Evolutionary conservation across 768 basidiomycete species (phyloP).

Genomic region (Cyclocybe cylindracea): DNA sequence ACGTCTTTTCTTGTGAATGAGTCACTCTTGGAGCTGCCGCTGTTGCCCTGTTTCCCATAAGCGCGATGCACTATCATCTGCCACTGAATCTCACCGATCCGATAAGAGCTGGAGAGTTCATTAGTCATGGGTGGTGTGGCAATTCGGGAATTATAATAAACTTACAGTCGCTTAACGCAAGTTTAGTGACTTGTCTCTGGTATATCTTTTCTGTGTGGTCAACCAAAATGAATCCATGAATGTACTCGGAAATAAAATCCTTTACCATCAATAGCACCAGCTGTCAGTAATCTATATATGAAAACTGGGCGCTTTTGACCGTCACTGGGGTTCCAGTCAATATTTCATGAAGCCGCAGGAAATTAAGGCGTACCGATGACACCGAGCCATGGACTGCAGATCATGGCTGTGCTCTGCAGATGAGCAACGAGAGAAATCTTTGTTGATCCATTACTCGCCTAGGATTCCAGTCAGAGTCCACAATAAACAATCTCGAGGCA

Average conservation of each 20-base stretch:
- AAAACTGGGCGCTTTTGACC: constrained; percentile 91
- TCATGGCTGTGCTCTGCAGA: constrained; percentile 63
- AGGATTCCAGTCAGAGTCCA: constrained; percentile 96
- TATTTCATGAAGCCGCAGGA: constrained; percentile 1
- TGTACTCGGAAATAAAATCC: background rate
- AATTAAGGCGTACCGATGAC: constrained; percentile 66
- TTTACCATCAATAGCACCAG: constrained; percentile 88
- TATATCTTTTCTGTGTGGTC: constrained; percentile 75
- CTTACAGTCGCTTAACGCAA: constrained; percentile 86
- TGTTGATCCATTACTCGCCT: constrained; percentile 44
- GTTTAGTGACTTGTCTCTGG: constrained; percentile 93
- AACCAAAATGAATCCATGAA: background rate
- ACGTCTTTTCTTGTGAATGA: constrained; percentile 89
- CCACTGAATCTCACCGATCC: constrained; percentile 50
- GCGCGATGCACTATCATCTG: no score
- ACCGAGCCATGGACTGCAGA: constrained; percentile 95
- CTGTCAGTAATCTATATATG: constrained; percentile 85
- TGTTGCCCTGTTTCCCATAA: no score
- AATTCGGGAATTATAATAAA: constrained; percentile 5
- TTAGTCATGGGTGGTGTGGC: background rate
- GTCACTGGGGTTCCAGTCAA: constrained; percentile 54
- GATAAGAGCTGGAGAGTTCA: constrained; percentile 56
- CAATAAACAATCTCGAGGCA: constrained; percentile 81
- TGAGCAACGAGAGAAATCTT: background rate
- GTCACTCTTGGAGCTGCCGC: constrained; percentile 63